Conservation (phyloP, 2,329 filamentous ascomycete species). For the Escovopsis sp. region DNA sequence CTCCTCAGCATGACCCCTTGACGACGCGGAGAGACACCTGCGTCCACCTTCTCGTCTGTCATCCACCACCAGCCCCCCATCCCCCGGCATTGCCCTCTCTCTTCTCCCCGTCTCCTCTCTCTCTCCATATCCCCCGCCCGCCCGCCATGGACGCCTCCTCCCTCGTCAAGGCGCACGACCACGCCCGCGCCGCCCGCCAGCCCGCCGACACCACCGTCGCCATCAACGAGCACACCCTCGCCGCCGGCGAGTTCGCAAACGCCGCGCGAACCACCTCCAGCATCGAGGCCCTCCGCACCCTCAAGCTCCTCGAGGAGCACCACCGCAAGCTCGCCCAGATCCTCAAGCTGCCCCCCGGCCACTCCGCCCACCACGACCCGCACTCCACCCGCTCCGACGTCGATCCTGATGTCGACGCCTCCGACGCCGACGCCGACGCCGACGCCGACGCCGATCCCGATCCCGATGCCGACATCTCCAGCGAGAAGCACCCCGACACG, state of each 20-base stretch:
- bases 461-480: slow-evolving; percentile 9
- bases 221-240: slow-evolving; percentile 73
- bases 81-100: not conserved
- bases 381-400: slow-evolving; percentile 18
- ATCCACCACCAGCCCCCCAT: no score
- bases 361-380: slow-evolving; percentile 23
- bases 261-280: slow-evolving; percentile 58
- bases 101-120: not conserved
- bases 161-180: slow-evolving; percentile 59
- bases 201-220: slow-evolving; percentile 65
- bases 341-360: slow-evolving; percentile 50
- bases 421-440: slow-evolving; percentile 8
- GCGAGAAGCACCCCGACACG: slow-evolving; percentile 14
- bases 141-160: slow-evolving; percentile 22
- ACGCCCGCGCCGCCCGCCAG: slow-evolving; percentile 68
- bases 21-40: no score
- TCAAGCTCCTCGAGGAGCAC: slow-evolving; percentile 74
- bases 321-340: slow-evolving; percentile 72
- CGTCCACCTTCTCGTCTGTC: no score
- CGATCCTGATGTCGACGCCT: slow-evolving; percentile 10
- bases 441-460: slow-evolving; percentile 7
- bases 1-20: no score
- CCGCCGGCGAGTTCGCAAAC: slow-evolving; percentile 75
- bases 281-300: slow-evolving; percentile 63
- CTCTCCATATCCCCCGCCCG: not conserved